These are phyloP conservation scores for Termitomyces sp. DNA, from an alignment of 768 basidiomycete genomes.

Conservation along the genomic window DNA sequence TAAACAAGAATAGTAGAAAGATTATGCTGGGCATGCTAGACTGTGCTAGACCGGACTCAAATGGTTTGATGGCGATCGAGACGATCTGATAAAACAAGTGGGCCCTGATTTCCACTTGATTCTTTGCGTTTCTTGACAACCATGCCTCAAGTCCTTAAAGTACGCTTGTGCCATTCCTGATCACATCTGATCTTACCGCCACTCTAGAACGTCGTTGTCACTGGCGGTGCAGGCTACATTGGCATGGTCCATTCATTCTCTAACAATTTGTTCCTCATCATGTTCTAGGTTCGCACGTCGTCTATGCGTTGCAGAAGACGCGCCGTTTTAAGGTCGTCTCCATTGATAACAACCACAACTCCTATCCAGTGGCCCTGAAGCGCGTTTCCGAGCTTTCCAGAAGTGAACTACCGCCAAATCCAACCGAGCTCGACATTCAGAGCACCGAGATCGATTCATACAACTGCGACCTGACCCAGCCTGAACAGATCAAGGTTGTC, in stretches of 20 bases:
- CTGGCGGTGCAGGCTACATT: constrained; percentile 85
- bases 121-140: constrained; percentile 1
- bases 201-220: constrained; percentile 38
- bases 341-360: constrained; percentile 95
- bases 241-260: constrained; percentile 36
- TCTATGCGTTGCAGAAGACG: constrained; percentile 80
- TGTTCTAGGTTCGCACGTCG: constrained; percentile 82
- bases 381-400: constrained; percentile 79
- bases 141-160: constrained; percentile 34
- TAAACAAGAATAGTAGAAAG: not conserved
- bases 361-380: constrained; percentile 65
- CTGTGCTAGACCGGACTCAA: not conserved
- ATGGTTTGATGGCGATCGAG: constrained; percentile 3
- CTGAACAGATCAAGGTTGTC: constrained; percentile 65
- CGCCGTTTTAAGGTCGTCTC: constrained; percentile 89
- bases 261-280: constrained; percentile 7
- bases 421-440: constrained; percentile 63
- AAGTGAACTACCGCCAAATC: constrained; percentile 58
- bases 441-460: constrained; percentile 69
- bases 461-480: constrained; percentile 69
- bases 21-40: not conserved
- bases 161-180: constrained; percentile 25
- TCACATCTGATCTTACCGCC: constrained; percentile 13
- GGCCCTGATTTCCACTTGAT: not conserved
- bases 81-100: constrained; percentile 13